These are phyloP conservation scores for Ceratocystis eucalypticola DNA, from an alignment of 2,329 filamentous ascomycete genomes.

Conservation along the genomic window DNA sequence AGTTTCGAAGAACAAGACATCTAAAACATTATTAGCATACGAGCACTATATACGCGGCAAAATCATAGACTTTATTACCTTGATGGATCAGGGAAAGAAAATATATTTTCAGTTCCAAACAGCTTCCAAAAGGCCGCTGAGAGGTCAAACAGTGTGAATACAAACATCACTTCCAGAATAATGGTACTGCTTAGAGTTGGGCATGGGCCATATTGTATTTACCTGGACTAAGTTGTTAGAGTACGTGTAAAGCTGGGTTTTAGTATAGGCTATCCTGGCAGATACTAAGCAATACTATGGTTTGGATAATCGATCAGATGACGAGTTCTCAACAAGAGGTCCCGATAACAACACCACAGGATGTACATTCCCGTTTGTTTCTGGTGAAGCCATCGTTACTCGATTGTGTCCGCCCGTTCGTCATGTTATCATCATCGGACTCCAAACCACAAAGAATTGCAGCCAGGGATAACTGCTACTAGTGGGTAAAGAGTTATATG, in stretches of 20 bases:
- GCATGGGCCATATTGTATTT: slow-evolving; percentile 23
- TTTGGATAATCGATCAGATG: slow-evolving; percentile 40
- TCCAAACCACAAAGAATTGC: slow-evolving; percentile 20
- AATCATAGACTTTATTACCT: neutral
- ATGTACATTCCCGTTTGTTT: slow-evolving; percentile 49
- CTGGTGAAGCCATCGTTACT: slow-evolving; percentile 35
- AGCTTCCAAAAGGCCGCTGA: slow-evolving; percentile 25
- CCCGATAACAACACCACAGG: slow-evolving; percentile 39
- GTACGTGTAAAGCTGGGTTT: neutral
- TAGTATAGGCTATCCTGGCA: slow-evolving; percentile 20
- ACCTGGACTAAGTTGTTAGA: slow-evolving; percentile 29
- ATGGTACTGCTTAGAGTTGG: slow-evolving; percentile 7
- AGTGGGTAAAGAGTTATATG: slow-evolving; percentile 6
- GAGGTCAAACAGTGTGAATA: slow-evolving; percentile 50
- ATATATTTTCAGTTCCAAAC: slow-evolving; percentile 39
- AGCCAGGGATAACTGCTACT: neutral
- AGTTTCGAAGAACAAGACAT: slow-evolving; percentile 1
- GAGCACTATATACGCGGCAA: neutral
- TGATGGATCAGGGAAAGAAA: slow-evolving; percentile 19
- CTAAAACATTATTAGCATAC: slow-evolving; percentile 2
- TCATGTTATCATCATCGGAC: slow-evolving; percentile 48
- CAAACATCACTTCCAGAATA: slow-evolving; percentile 26
- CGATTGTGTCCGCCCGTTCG: slow-evolving; percentile 57
- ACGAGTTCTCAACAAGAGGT: slow-evolving; percentile 54
- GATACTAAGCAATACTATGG: slow-evolving; percentile 21